Evolutionary conservation across 192 early-diverging fungal species (phyloP).

Genomic region (Backusella mclennaniae): DNA sequence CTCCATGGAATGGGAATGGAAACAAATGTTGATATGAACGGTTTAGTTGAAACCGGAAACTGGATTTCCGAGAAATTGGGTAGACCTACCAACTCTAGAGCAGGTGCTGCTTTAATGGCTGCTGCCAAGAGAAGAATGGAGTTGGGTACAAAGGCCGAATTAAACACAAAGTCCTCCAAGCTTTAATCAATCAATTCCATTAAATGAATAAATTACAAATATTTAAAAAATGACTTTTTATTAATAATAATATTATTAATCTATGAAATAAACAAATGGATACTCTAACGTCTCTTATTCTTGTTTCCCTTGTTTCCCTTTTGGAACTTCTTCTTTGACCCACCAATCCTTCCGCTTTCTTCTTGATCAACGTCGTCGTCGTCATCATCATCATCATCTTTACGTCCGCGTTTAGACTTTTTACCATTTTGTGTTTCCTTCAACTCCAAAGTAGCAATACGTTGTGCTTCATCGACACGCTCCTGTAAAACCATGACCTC

Average conservation of each 20-base stretch:
- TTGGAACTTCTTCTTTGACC: constrained; percentile 14
- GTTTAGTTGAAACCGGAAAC: constrained; percentile 75
- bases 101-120: constrained; percentile 44
- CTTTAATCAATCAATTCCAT: not conserved
- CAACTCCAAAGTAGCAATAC: constrained; percentile 83
- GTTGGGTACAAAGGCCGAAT: not conserved
- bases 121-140: constrained; percentile 14
- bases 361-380: constrained; percentile 22
- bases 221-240: not conserved
- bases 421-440: constrained; percentile 68
- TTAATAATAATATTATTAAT: not conserved
- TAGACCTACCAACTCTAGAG: constrained; percentile 61
- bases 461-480: constrained; percentile 86
- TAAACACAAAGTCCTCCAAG: not conserved
- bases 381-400: constrained; percentile 45
- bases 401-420: constrained; percentile 38
- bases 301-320: not conserved
- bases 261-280: constrained; percentile 7
- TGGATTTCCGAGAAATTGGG: constrained; percentile 85
- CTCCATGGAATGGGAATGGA: constrained; percentile 80
- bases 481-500: constrained; percentile 91
- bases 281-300: not conserved
- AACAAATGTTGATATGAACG: constrained; percentile 76
- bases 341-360: constrained; percentile 11
- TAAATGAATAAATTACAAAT: not conserved